Percentiles rank a stretch among this genome's conserved stretches.
Conservation (phyloP, 768 basidiomycete genomes). For the Cyclocybe cylindracea region DNA sequence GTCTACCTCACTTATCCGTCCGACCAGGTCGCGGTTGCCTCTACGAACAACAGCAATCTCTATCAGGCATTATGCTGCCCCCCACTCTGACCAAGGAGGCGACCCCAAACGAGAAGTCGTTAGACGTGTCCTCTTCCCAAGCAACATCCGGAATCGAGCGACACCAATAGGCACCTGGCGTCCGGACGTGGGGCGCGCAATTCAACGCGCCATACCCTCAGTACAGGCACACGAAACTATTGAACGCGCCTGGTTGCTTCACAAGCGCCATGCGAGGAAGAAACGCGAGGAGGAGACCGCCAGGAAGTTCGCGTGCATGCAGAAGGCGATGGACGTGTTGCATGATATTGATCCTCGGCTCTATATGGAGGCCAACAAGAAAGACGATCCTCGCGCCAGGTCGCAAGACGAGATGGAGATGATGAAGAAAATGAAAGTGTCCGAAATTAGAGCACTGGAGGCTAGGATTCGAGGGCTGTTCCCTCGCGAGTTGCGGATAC, state of each 20-base stretch:
- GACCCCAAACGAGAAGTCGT: constrained; percentile 75
- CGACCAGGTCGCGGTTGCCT: constrained; percentile 30
- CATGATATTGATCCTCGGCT: constrained; percentile 55
- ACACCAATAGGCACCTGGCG: constrained; percentile 86
- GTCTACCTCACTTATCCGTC: constrained; percentile 40
- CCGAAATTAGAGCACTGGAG: constrained; percentile 73
- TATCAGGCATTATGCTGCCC: constrained; percentile 40
- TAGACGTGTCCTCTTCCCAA: constrained; percentile 79
- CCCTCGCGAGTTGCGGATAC: constrained; percentile 84
- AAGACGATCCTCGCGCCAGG: constrained; percentile 72
- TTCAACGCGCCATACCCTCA: constrained; percentile 85
- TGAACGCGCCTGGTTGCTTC: constrained; percentile 85
- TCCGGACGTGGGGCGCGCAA: constrained; percentile 71
- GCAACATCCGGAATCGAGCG: constrained; percentile 66
- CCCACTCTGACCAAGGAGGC: constrained; percentile 38
- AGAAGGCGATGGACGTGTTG: constrained; percentile 82
- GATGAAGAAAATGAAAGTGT: constrained; percentile 60
- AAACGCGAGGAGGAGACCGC: constrained; percentile 65
- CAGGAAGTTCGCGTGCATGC: constrained; percentile 83
- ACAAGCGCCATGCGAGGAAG: constrained; percentile 74
- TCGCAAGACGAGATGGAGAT: constrained; percentile 56
- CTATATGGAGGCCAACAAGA: constrained; percentile 72
- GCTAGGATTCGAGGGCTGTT: constrained; percentile 79
- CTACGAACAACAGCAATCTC: constrained; percentile 29
- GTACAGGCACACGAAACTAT: constrained; percentile 91